Evolutionary conservation across 2,329 filamentous ascomycete species (phyloP), one percentile per base, ranked within the genome.

Genomic region (Cercospora janseana): DNA sequence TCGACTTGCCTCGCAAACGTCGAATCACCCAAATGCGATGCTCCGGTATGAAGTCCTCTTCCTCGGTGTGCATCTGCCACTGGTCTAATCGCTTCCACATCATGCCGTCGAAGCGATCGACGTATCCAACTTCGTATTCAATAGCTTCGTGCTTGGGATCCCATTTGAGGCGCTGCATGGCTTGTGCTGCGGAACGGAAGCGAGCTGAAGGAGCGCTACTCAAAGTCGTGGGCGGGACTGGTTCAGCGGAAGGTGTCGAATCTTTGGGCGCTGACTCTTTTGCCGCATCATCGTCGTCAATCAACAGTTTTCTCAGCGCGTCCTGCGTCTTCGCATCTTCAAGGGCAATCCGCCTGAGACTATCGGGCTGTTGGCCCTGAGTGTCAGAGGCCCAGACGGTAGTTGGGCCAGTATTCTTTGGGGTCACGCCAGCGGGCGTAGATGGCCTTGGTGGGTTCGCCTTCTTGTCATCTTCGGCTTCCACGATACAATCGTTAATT

Each of bases 11-110:
- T 40, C 58, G 18, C 71, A 69, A 4, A 49, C 52, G 28, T 66
- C 61, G 4, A 56, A 63, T 13, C 65, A 70, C 52, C 69, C 69
- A 55, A 13, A 81, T 74, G 2, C 78, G 70, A 64, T 80, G 77
- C 55, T 75, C 72, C 3, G 78, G 78, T 49, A 80, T 79, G 49
- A 79, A 80, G 38, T 80, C 77, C 51, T 80, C 76, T 21, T 80
- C 70, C 7, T 77, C 79, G 24, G 72, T 71, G 40, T 79, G 76
- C 13, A 68, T 72, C 58, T 78, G 51, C 78, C 78, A 80, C n/a
- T 66, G 69, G 37, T 71, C 69, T 3, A 79, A 63, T 6, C 66
- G 59, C 8, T 72, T 71, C 63, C 79, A 78, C 49, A 73, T 68
- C 15, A 73, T 67, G 0, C 75, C 76, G 6, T 51, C 38, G 47